These are phyloP conservation scores for Kitagawia praeruptora DNA, from an alignment of 129 eudicot species.

Conservation along the genomic window DNA sequence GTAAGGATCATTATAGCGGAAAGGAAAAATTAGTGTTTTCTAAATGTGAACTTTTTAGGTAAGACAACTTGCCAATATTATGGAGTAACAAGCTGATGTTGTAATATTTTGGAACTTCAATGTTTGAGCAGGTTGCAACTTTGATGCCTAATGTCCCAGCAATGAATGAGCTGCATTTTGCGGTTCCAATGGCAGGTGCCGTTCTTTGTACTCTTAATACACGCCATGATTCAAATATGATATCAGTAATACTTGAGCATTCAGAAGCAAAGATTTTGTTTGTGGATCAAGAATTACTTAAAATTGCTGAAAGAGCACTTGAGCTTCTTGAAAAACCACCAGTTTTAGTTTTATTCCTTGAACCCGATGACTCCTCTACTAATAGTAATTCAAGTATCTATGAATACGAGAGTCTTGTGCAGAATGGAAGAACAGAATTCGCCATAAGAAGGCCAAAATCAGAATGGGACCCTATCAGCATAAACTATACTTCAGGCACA, in stretches of 20 bases:
- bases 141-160: slow-evolving; percentile 90
- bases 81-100: not conserved
- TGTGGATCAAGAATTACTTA: slow-evolving; percentile 58
- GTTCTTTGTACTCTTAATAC: slow-evolving; percentile 71
- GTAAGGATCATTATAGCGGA: not conserved
- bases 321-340: slow-evolving; percentile 38
- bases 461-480: slow-evolving; percentile 57
- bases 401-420: slow-evolving; percentile 51
- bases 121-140: slow-evolving; percentile 53
- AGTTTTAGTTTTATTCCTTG: slow-evolving; percentile 38
- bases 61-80: not conserved
- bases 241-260: slow-evolving; percentile 53
- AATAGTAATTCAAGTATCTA: slow-evolving; percentile 9
- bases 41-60: not conserved
- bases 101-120: not conserved
- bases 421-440: slow-evolving; percentile 28
- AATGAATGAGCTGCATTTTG: slow-evolving; percentile 89
- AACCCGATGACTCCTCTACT: slow-evolving; percentile 1
- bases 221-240: slow-evolving; percentile 61
- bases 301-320: slow-evolving; percentile 43
- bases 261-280: slow-evolving; percentile 69
- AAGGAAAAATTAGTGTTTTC: not conserved
- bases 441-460: slow-evolving; percentile 37
- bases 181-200: slow-evolving; percentile 92
- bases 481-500: slow-evolving; percentile 92